Conservation (phyloP, 306 rosid species). For the Cicer arietinum region DNA sequence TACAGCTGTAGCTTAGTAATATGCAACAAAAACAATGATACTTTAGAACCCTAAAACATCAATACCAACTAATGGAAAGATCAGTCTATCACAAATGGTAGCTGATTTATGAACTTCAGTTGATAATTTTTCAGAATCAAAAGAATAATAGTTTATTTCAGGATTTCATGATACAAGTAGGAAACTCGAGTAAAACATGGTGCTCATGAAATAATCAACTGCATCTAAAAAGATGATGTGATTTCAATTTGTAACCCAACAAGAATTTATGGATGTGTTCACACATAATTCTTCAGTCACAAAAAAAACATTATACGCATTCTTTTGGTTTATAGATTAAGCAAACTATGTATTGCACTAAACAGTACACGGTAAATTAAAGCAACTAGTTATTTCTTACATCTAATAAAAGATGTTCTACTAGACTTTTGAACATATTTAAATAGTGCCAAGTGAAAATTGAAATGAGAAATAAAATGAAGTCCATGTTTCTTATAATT, state of each 20-base stretch:
- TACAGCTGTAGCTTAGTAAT: constrained; percentile 4
- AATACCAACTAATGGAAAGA: constrained; percentile 14
- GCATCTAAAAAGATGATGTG: not conserved
- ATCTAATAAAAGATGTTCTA: not conserved
- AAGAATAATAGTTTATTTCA: not conserved
- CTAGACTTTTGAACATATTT: constrained; percentile 19
- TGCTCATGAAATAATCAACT: constrained; percentile 3
- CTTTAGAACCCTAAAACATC: constrained; percentile 20
- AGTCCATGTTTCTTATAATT: constrained; percentile 2
- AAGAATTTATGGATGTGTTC: constrained; percentile 34
- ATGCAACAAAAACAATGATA: constrained; percentile 4
- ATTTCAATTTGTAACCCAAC: constrained; percentile 16
- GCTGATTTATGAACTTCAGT: constrained; percentile 10
- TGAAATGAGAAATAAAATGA: not conserved
- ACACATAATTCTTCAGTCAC: constrained; percentile 4
- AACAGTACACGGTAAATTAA: constrained; percentile 3
- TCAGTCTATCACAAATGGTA: constrained; percentile 1
- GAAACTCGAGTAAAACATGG: constrained; percentile 13
- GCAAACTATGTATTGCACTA: constrained; percentile 8
- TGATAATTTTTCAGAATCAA: constrained; percentile 8
- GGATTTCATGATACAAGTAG: constrained; percentile 7
- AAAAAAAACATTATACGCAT: not conserved
- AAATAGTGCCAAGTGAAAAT: not conserved
- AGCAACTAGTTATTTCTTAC: constrained; percentile 17
- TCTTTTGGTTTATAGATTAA: constrained; percentile 15